These are phyloP conservation scores for Pythium dissotocum DNA, from an alignment of 352 stramenopile genomes.

Conservation along the genomic window DNA sequence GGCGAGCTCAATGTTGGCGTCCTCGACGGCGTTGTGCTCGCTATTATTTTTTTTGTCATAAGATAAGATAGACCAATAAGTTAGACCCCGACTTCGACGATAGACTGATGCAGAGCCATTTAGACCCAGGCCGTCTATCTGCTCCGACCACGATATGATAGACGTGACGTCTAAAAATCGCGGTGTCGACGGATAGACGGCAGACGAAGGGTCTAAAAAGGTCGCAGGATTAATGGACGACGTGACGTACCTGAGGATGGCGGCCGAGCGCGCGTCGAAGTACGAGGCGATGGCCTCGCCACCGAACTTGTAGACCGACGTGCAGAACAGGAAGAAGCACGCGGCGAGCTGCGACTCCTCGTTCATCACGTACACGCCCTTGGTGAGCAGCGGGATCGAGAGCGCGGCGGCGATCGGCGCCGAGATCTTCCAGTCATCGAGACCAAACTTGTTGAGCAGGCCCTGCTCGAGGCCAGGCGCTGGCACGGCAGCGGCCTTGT, in stretches of 20 bases:
- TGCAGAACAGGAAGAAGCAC: constrained; percentile 87
- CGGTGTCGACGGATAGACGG: background rate
- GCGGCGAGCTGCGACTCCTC: constrained; percentile 82
- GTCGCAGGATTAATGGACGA: too few relatives aligned
- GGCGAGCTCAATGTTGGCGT: constrained; percentile 79
- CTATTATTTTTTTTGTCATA: constrained; percentile 28
- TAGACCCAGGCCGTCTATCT: too few relatives aligned
- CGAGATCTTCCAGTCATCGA: constrained; percentile 88
- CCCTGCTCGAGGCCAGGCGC: constrained; percentile 38
- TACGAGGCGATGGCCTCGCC: constrained; percentile 82
- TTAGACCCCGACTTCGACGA: too few relatives aligned
- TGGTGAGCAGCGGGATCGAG: constrained; percentile 75
- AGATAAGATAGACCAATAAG: background rate
- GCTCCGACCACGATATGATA: background rate
- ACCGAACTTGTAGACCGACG: constrained; percentile 85
- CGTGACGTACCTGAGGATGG: constrained; percentile 64
- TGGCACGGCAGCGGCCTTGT: constrained; percentile 38
- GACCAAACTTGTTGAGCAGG: constrained; percentile 59
- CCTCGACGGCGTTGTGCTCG: constrained; percentile 84
- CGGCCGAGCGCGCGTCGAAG: constrained; percentile 75
- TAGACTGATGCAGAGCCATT: too few relatives aligned
- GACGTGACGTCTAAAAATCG: background rate
- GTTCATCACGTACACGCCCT: constrained; percentile 88
- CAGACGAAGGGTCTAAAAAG: too few relatives aligned
- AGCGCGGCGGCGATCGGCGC: constrained; percentile 68